phyloP scores from a whole-genome alignment of 2,329 filamentous ascomycete genomes.

The Ambrosiella cleistominuta region DNA sequence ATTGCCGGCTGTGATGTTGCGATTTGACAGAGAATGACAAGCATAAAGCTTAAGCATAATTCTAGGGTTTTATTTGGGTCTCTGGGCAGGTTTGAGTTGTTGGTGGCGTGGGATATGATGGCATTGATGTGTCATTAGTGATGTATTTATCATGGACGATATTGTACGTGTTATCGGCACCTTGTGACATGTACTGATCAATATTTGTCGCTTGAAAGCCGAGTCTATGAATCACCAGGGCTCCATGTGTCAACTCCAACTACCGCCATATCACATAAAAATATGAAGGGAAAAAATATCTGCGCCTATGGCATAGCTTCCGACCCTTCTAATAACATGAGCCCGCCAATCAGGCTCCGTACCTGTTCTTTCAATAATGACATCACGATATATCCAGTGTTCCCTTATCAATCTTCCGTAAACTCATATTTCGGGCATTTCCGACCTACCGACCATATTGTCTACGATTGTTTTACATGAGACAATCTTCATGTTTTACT shows the following conservation, averaged over 20 bases:
- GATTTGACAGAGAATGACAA: background rate
- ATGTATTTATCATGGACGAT: no score
- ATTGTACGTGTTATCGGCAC: no score
- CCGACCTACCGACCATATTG: background rate
- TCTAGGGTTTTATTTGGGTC: no score
- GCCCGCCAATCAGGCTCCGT: background rate
- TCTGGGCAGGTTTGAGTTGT: no score
- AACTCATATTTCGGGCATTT: background rate
- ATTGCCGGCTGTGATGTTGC: background rate
- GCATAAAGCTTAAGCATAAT: background rate
- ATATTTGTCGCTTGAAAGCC: no score
- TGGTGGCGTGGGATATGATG: no score
- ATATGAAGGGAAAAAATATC: background rate
- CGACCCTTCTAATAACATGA: background rate
- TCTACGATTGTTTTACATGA: no score
- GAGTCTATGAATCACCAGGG: background rate
- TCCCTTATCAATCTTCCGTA: background rate
- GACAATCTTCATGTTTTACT: no score
- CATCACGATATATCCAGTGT: background rate
- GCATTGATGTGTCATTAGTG: no score
- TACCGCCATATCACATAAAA: background rate
- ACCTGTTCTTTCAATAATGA: background rate
- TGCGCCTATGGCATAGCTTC: background rate
- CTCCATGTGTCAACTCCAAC: background rate
- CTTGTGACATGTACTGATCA: no score